phyloP scores from a whole-genome alignment of 352 stramenopile genomes.

The Paralagenidium karlingii region DNA sequence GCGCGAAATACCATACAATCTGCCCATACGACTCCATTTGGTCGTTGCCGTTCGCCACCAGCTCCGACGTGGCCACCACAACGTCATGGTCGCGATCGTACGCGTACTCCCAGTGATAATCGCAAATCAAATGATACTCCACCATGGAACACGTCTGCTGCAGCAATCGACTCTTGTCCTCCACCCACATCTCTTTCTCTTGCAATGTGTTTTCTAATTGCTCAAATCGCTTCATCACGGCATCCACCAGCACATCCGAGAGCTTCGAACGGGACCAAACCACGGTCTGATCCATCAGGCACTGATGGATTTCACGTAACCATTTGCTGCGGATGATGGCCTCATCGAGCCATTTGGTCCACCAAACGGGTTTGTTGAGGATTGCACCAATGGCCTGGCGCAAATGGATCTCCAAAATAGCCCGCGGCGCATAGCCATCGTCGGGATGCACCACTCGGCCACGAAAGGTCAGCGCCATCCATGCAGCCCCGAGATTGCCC shows the following conservation, averaged over 20 bases:
- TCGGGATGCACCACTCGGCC: conserved; percentile 6
- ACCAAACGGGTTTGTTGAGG: conserved; percentile 27
- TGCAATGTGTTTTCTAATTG: background rate
- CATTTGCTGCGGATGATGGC: conserved; percentile 13
- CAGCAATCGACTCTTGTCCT: background rate
- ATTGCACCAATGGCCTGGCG: conserved; percentile 17
- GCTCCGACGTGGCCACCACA: background rate
- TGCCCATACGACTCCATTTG: conserved; percentile 6
- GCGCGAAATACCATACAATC: conserved; percentile 6
- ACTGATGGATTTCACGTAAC: conserved; percentile 15
- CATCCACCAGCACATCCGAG: background rate
- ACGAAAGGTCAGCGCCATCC: conserved; percentile 9
- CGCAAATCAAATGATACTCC: conserved; percentile 10
- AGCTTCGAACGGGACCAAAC: too few species aligned
- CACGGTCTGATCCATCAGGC: conserved; percentile 12
- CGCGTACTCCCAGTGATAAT: conserved; percentile 7
- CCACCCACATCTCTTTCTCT: background rate
- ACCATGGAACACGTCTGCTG: conserved; percentile 1
- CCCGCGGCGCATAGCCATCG: conserved; percentile 7
- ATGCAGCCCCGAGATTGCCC: too few species aligned
- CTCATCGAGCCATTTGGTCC: conserved; percentile 17
- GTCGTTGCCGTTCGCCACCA: conserved; percentile 4
- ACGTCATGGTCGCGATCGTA: conserved; percentile 8
- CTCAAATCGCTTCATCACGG: conserved; percentile 3
- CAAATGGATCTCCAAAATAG: conserved; percentile 19